Conservation (phyloP, 1,284 basidiomycete species). For the Ustanciosporium gigantosporum region DNA sequence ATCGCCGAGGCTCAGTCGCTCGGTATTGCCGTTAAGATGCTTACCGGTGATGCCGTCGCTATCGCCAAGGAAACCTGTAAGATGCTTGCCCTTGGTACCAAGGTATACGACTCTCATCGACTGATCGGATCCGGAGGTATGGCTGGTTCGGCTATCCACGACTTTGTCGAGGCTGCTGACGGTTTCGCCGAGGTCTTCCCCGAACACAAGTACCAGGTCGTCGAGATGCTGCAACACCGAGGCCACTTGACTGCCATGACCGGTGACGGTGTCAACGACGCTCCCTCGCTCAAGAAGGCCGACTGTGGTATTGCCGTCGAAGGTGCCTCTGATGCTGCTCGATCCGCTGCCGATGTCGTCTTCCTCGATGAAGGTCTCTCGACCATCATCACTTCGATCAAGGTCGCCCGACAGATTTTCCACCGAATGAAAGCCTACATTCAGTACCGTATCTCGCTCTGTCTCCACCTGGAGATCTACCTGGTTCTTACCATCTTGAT, state of each 20-base stretch:
- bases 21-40: conserved; percentile 68
- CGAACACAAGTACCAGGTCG: conserved; percentile 67
- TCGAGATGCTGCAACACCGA: conserved; percentile 66
- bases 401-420: conserved; percentile 68
- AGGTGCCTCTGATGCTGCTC: conserved; percentile 65
- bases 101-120: conserved; percentile 67
- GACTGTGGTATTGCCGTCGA: conserved; percentile 66
- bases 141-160: conserved; percentile 66
- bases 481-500: conserved; percentile 66
- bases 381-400: conserved; percentile 67
- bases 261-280: conserved; percentile 63
- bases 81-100: conserved; percentile 65
- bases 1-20: conserved; percentile 66
- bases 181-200: conserved; percentile 69
- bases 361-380: conserved; percentile 66
- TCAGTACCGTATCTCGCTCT: conserved; percentile 63
- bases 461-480: conserved; percentile 68
- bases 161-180: conserved; percentile 67
- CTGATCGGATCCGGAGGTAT: conserved; percentile 66
- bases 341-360: conserved; percentile 65
- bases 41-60: conserved; percentile 68
- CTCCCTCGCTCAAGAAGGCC: conserved; percentile 65
- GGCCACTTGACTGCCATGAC: conserved; percentile 68
- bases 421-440: conserved; percentile 68
- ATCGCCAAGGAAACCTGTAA: conserved; percentile 68